phyloP scores from a whole-genome alignment of 2,329 filamentous ascomycete genomes.

The Madurella fahalii region DNA sequence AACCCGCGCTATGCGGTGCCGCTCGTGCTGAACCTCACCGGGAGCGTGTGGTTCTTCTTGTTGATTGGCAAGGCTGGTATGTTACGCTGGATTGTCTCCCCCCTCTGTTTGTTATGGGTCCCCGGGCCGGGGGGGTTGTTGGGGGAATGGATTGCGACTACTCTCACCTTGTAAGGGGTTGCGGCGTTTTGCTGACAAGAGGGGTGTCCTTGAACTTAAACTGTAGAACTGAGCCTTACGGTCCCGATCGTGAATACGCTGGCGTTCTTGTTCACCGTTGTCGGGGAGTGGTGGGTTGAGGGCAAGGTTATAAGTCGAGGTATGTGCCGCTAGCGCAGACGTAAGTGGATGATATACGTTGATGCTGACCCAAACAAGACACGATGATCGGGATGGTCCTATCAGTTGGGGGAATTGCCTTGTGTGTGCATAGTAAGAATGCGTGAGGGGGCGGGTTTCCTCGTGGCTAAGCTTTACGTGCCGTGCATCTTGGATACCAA shows the following conservation, averaged over 20 bases:
- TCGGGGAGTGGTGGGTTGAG: constrained; percentile 94
- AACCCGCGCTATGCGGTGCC: constrained; percentile 84
- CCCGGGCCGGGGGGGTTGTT: no score
- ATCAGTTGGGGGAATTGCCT: constrained; percentile 72
- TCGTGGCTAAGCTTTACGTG: neutral
- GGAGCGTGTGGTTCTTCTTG: constrained; percentile 94
- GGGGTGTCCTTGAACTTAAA: neutral
- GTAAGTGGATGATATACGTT: neutral
- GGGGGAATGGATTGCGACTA: no score
- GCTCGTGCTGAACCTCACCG: constrained; percentile 81
- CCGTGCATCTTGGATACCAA: neutral
- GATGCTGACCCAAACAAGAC: constrained; percentile 45
- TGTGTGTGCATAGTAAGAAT: constrained; percentile 72
- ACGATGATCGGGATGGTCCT: constrained; percentile 79
- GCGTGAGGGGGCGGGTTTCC: constrained; percentile 2
- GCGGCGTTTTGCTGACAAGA: neutral
- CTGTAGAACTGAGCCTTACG: constrained; percentile 78
- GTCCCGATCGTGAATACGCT: constrained; percentile 93
- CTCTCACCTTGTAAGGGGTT: neutral
- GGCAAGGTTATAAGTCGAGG: constrained; percentile 82
- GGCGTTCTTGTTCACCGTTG: constrained; percentile 91
- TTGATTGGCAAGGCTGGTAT: constrained; percentile 86
- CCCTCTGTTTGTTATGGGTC: no score
- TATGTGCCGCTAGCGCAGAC: constrained; percentile 39
- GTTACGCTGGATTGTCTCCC: no score